phyloP scores from a whole-genome alignment of 2,329 filamentous ascomycete genomes.

The Aureobasidium vineae region DNA sequence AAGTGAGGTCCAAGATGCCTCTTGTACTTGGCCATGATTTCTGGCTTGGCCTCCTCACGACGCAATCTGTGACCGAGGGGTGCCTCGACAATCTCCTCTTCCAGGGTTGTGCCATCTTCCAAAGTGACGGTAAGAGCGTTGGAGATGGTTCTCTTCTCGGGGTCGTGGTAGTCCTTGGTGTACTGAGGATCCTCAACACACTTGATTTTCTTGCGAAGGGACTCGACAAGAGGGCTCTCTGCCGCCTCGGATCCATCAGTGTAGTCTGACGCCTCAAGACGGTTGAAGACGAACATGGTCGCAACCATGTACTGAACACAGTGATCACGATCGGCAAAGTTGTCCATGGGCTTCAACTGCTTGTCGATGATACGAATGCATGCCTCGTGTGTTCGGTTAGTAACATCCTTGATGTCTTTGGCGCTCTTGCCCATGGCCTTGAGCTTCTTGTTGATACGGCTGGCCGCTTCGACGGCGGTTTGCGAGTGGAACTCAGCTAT shows the following conservation, averaged over 20 bases:
- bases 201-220: constrained; percentile 86
- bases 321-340: constrained; percentile 99
- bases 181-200: constrained; percentile 96
- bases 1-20: constrained; percentile 86
- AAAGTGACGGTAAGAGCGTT: constrained; percentile 94
- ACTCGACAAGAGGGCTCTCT: constrained; percentile 83
- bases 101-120: constrained; percentile 87
- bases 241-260: constrained; percentile 89
- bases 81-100: constrained; percentile 90
- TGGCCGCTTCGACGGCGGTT: constrained; percentile 91
- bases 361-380: constrained; percentile 99
- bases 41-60: constrained; percentile 95
- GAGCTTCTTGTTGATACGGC: constrained; percentile 82
- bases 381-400: constrained; percentile 95
- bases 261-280: constrained; percentile 91
- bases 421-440: constrained; percentile 84
- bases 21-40: constrained; percentile 94
- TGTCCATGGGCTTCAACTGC: constrained; percentile 99
- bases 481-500: constrained; percentile 94
- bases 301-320: constrained; percentile 99
- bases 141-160: constrained; percentile 88
- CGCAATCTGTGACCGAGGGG: constrained; percentile 89
- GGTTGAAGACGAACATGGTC: constrained; percentile 93
- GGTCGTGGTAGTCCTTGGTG: constrained; percentile 94
- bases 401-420: constrained; percentile 88